Percentiles rank a stretch among this genome's conserved stretches.
phyloP scores from a whole-genome alignment of 2,329 filamentous ascomycete genomes.

The Penicillium sp. region DNA sequence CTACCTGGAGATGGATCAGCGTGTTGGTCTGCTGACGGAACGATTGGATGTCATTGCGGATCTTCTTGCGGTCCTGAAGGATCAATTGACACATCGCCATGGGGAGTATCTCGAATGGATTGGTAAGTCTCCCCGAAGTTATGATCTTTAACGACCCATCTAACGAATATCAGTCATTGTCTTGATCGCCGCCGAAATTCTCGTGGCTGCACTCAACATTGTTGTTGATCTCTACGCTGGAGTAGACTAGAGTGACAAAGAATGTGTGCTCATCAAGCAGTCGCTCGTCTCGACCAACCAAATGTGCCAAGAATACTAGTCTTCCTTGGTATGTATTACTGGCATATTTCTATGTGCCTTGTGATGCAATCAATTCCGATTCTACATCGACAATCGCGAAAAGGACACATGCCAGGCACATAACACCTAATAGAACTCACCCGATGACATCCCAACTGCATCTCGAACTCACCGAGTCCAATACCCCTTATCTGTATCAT shows the following conservation, averaged over 20 bases:
- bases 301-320: background rate
- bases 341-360: background rate
- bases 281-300: background rate
- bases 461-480: background rate
- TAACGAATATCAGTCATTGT: slow-evolving; percentile 68
- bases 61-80: slow-evolving; percentile 86
- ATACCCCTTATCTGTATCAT: background rate
- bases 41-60: slow-evolving; percentile 90
- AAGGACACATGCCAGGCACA: background rate
- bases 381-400: background rate
- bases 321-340: background rate
- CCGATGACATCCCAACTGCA: background rate
- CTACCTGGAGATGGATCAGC: slow-evolving; percentile 97
- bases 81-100: slow-evolving; percentile 90
- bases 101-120: slow-evolving; percentile 89
- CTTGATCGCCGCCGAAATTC: slow-evolving; percentile 90
- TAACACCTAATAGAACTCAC: background rate
- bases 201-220: slow-evolving; percentile 91
- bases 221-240: slow-evolving; percentile 85
- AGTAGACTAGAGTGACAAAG: slow-evolving; percentile 46
- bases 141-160: slow-evolving; percentile 3
- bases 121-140: slow-evolving; percentile 55
- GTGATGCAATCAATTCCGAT: background rate
- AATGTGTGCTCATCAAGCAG: background rate
- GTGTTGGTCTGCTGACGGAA: slow-evolving; percentile 84